Conservation (phyloP, 257 asterid genomes). For the Coffea canephora region DNA sequence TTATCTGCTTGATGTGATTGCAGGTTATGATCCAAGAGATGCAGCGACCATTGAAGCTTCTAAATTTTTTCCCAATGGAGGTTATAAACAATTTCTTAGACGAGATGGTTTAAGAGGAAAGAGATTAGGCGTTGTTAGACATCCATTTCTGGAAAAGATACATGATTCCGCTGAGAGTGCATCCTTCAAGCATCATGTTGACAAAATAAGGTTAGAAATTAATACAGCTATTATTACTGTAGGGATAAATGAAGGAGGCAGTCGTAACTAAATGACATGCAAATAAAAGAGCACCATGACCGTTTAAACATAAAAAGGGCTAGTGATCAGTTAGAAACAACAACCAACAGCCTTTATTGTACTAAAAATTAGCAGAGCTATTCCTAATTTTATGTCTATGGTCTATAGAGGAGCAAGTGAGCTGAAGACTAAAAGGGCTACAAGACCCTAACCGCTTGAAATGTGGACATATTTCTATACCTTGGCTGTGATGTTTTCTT, state of each 20-base stretch:
- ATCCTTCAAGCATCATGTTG: slow-evolving; percentile 23
- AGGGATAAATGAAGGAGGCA: neutral
- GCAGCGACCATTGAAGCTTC: slow-evolving; percentile 41
- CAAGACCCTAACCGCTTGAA: neutral
- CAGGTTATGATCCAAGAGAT: slow-evolving; percentile 47
- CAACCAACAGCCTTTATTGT: neutral
- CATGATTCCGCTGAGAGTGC: slow-evolving; percentile 24
- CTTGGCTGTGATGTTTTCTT: neutral
- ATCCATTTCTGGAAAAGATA: slow-evolving; percentile 39
- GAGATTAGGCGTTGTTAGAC: slow-evolving; percentile 56
- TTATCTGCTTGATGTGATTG: slow-evolving; percentile 53
- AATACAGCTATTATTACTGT: neutral
- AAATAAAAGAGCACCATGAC: neutral
- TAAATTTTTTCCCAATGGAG: slow-evolving; percentile 49
- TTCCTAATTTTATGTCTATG: no score
- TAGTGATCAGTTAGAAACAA: neutral
- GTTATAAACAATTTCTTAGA: slow-evolving; percentile 48
- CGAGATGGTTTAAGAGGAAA: slow-evolving; percentile 44
- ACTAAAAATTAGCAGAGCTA: neutral
- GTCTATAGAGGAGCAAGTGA: neutral
- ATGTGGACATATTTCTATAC: neutral
- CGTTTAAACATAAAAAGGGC: no score
- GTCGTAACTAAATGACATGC: neutral
- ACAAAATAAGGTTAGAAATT: slow-evolving; percentile 34
- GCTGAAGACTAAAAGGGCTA: neutral